Percentiles rank a stretch among this genome's conserved stretches.
Evolutionary conservation across 2,329 filamentous ascomycete genomes (phyloP).

Genomic region (Stylonectria norvegica): DNA sequence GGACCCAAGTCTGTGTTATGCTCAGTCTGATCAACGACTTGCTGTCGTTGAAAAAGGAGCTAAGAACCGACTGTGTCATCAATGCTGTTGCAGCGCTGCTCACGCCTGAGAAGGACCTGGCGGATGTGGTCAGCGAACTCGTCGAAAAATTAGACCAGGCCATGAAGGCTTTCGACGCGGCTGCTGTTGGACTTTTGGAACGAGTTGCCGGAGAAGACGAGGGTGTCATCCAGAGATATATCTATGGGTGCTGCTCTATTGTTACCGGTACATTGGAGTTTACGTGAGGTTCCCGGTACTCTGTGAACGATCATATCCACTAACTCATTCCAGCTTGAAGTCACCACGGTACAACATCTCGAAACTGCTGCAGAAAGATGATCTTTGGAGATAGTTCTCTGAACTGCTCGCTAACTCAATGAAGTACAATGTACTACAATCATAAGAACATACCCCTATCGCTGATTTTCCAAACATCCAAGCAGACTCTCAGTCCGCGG

Average conservation of each 20-base stretch:
- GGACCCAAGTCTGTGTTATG: conserved; percentile 23
- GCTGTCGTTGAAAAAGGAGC: conserved; percentile 33
- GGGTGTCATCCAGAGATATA: conserved; percentile 19
- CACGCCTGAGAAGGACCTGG: conserved; percentile 17
- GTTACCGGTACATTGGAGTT: conserved; percentile 33
- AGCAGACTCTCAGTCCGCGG: no score
- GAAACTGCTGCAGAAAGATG: conserved; percentile 29
- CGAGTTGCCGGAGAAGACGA: conserved; percentile 8
- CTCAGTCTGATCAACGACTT: conserved; percentile 30
- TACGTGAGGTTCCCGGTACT: conserved; percentile 25
- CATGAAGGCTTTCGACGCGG: conserved; percentile 23
- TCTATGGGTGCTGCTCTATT: conserved; percentile 30
- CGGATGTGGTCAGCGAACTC: conserved; percentile 22
- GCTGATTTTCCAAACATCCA: no score
- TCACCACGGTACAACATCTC: conserved; percentile 33
- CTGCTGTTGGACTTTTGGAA: conserved; percentile 14
- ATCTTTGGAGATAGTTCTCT: conserved; percentile 32
- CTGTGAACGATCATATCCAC: background rate
- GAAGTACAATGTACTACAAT: no score
- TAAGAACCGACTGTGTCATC: conserved; percentile 25
- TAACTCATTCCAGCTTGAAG: conserved; percentile 25
- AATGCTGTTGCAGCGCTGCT: conserved; percentile 30
- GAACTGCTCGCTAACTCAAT: no score
- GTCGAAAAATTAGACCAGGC: conserved; percentile 18
- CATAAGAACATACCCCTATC: no score